Evolutionary conservation across 2,329 filamentous ascomycete genomes (phyloP).

Genomic region (Chrysosporium keratinophilum): DNA sequence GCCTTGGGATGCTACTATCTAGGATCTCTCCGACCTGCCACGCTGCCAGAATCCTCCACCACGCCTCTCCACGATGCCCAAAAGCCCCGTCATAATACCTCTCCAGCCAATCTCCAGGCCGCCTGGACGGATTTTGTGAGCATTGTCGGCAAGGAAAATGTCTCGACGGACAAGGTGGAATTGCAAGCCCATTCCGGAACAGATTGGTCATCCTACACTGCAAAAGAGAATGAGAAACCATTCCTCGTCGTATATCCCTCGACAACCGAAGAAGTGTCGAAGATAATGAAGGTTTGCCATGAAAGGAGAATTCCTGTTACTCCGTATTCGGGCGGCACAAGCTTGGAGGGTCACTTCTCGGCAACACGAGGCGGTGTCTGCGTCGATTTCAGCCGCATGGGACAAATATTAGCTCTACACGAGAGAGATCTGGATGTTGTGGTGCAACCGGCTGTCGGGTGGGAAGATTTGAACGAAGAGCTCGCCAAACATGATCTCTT

Average conservation of each 20-base stretch:
- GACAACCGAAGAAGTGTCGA: conserved; percentile 72
- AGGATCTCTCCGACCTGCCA: conserved; percentile 41
- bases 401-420: conserved; percentile 66
- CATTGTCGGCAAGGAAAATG: conserved; percentile 52
- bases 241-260: conserved; percentile 63
- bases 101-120: conserved; percentile 49
- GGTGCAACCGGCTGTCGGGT: conserved; percentile 72
- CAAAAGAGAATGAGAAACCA: conserved; percentile 35
- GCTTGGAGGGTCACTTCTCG: conserved; percentile 78
- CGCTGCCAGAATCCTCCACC: conserved; percentile 46
- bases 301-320: conserved; percentile 70
- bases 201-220: conserved; percentile 50
- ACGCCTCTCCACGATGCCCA: conserved; percentile 41
- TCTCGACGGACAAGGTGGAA: conserved; percentile 48
- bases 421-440: conserved; percentile 66
- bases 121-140: conserved; percentile 54
- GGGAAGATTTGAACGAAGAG: conserved; percentile 74
- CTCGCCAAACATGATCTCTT: conserved; percentile 65
- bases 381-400: conserved; percentile 78
- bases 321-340: conserved; percentile 78
- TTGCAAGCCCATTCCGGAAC: conserved; percentile 50
- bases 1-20: conserved; percentile 47
- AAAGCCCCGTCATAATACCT: conserved; percentile 46
- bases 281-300: conserved; percentile 82
- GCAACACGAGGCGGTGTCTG: conserved; percentile 74